A percentile compares a stretch with the other conserved stretches of the same genome.
These are phyloP conservation scores for Platanthera guangdongensis DNA, from an alignment of 106 monocot genomes.

Conservation along the genomic window DNA sequence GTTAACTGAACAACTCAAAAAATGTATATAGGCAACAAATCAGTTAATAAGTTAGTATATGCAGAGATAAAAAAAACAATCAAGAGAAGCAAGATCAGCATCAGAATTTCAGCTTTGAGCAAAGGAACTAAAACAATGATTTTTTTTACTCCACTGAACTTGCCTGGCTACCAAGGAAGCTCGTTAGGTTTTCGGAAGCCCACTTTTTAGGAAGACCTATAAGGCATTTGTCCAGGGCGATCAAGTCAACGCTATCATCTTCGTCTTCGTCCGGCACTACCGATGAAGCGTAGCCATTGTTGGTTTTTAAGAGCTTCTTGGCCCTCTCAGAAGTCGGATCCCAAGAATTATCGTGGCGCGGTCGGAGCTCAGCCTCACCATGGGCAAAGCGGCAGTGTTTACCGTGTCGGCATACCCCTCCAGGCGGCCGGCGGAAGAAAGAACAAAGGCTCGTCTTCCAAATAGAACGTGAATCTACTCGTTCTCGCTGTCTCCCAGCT, in stretches of 20 bases:
- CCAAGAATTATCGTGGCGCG: slow-evolving; percentile 71
- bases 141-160: not conserved
- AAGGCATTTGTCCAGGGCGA: slow-evolving; percentile 64
- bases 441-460: slow-evolving; percentile 97
- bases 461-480: slow-evolving; percentile 9
- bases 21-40: not conserved
- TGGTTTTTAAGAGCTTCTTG: slow-evolving; percentile 44
- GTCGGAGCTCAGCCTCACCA: slow-evolving; percentile 84
- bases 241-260: slow-evolving; percentile 17
- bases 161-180: slow-evolving; percentile 58
- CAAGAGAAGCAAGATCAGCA: not conserved
- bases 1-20: not conserved
- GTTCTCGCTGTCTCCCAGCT: not conserved
- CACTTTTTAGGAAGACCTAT: slow-evolving; percentile 72
- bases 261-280: not conserved
- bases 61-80: not conserved
- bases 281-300: not conserved
- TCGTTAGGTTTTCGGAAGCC: slow-evolving; percentile 44
- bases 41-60: not conserved
- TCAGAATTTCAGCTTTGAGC: not conserved
- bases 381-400: slow-evolving; percentile 79
- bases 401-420: slow-evolving; percentile 58
- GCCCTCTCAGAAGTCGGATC: slow-evolving; percentile 76
- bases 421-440: slow-evolving; percentile 36
- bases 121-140: not conserved